Evolutionary conservation across 805 yeast genomes (phyloP).

Genomic region (Debaryomyces prosopidis): DNA sequence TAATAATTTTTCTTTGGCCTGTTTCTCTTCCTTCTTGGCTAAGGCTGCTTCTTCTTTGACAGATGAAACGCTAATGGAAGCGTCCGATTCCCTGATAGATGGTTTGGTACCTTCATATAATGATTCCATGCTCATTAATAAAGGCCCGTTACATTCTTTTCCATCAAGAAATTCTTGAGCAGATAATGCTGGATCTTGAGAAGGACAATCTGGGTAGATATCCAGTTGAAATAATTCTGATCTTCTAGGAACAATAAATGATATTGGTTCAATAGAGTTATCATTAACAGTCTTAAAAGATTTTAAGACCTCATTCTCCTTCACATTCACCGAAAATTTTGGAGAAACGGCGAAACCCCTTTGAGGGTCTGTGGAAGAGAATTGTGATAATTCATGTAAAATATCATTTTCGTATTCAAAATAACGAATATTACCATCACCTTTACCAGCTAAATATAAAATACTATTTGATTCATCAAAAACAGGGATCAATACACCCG

Average conservation of each 20-base stretch:
- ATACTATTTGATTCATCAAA: conserved; percentile 80
- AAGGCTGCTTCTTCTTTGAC: conserved; percentile 21
- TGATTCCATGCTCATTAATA: conserved; percentile 71
- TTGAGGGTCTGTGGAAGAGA: conserved; percentile 86
- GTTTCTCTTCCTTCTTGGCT: conserved; percentile 14
- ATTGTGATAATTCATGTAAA: conserved; percentile 83
- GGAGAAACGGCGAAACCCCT: conserved; percentile 94
- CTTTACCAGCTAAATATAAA: conserved; percentile 91
- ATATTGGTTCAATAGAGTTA: conserved; percentile 80
- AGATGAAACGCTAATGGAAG: conserved; percentile 29
- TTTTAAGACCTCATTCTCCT: conserved; percentile 81
- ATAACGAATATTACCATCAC: conserved; percentile 96
- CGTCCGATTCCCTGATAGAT: conserved; percentile 40
- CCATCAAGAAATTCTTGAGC: conserved; percentile 83
- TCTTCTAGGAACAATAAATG: conserved; percentile 92
- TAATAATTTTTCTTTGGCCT: conserved; percentile 12
- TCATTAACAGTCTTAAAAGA: conserved; percentile 89
- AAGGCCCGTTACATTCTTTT: conserved; percentile 78
- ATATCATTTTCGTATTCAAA: conserved; percentile 86
- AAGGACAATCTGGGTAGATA: conserved; percentile 88
- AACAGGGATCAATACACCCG: conserved; percentile 92
- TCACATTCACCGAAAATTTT: conserved; percentile 72
- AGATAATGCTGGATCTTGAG: conserved; percentile 72
- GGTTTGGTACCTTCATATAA: conserved; percentile 76
- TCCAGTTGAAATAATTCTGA: conserved; percentile 91